Evolutionary conservation across 2,329 filamentous ascomycete species (phyloP), one percentile per base, ranked within the genome.

Genomic region (Cordyceps pruinosa): DNA sequence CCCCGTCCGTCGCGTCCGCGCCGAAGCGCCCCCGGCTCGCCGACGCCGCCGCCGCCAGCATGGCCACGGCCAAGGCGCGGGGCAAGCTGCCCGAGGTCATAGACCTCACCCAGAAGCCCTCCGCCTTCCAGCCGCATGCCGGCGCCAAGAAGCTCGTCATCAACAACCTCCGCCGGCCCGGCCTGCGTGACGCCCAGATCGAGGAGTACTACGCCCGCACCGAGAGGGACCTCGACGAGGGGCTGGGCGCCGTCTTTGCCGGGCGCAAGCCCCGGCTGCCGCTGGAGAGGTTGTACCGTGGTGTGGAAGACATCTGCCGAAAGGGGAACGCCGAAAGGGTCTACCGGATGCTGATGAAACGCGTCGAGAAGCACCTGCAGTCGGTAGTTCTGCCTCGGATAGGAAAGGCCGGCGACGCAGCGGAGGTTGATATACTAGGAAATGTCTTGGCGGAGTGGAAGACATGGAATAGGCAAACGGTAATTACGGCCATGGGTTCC

Each of bases 71-170:
- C 63, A 71, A 68, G 66, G 70, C 70, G 62, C 68, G 68, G 65
- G 73, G 72, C 62, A 75, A 74, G 65, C 65, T 72, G 51, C 72
- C 70, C 61, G 71, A 74, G 56, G 66, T 65, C 23, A 61, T 71
- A 58, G 71, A 74, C 59, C 64, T 72, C 25, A 69, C 70, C 44
- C 64, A 65, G 58, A 62, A 60, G 25, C 66, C 70, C 21, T 69
- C 72, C 34, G 72, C 74, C 51, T 89, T 92, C 67, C 88, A 87
- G 63, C 86, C 90, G 13, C 84, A 89, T 65, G 78, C 80, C 12
- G 91, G 90, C 32, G 86, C 90, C 21, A 92, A 88, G 77, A 92
- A 88, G 72, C 81, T 99, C 46, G 83, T 93, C n/a, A 89, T 99
- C 65, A 96, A 96, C 81, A 97, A 97, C 69, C 80, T 97, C 61